Base-by-base conservation (phyloP, 176 grass and related monocot genomes). In the Triticum dicoccoides region DNA sequence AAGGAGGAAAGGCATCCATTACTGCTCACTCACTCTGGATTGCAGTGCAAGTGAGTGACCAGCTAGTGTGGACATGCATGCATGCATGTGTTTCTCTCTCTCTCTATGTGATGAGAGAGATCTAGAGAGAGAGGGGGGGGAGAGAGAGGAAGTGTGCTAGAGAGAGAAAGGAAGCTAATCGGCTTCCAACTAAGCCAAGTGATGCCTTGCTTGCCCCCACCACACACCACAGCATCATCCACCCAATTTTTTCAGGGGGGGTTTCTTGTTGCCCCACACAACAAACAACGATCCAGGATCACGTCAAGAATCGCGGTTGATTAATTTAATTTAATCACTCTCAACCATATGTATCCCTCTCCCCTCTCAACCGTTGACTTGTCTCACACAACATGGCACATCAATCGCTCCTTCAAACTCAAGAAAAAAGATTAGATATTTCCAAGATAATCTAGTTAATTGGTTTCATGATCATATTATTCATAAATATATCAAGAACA, bases 131-230 rank as follows among this genome's bases (percentile, higher is more conserved):
- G 24, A 25, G 24, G 32, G 11, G 49, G 8, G 56, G 1, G 6
- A 12, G 61, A 76, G 65, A 34, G 63, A 63, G 41, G 49, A 29
- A 84, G 29, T 18, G 27, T 73, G 78, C 64, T 68, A 82, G 72
- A 70, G 72, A 82, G 83, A 82, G 82, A 76, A 20, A 89, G 76
- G 61, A 18, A 82, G 82, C 63, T 18, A 69, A 12, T 30, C 69
- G 54, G 65, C 81, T 83, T 68, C 84, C 64, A 68, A 66, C 84
- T 59, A 77, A 52, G 18, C 20, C 44, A 69, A 59, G 56, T 71
- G 86, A 90, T 90, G 84, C 84, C 89, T 90, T 90, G 12, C 84
- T 90, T 90, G 89, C 66, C 84, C 84, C 89, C 83, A 86, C 88
- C 88, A 86, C 66, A 49, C 39, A 14, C 70, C 65, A 15, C 66